A percentile compares a stretch with the other conserved stretches of the same genome.
Evolutionary conservation across 441 rosid species (phyloP).

Genomic region (Bocquillonia castaneifolia): DNA sequence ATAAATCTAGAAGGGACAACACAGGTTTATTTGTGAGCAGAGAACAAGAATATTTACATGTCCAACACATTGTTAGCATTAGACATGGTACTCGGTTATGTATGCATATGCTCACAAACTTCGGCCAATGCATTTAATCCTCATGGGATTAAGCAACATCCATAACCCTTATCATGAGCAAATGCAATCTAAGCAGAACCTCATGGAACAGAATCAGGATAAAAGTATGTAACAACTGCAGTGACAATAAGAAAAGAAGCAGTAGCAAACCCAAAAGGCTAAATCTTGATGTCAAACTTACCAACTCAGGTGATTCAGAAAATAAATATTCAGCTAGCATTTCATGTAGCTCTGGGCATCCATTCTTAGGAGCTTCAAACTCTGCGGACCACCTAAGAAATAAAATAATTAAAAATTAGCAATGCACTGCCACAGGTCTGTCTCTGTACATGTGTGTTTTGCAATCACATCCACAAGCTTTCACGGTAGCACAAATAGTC

Average conservation of each 20-base stretch:
- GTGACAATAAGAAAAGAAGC: background rate
- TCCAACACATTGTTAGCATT: background rate
- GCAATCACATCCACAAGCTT: background rate
- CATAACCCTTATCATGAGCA: background rate
- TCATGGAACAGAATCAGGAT: background rate
- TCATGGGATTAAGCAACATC: background rate
- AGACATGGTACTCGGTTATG: background rate
- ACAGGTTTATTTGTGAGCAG: too few species aligned
- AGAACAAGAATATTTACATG: too few species aligned
- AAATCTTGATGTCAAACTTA: conserved; percentile 34
- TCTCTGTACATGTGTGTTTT: background rate
- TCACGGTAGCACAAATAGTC: background rate
- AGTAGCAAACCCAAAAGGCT: conserved; percentile 1
- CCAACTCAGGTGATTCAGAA: conserved; percentile 88
- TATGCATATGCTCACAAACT: background rate
- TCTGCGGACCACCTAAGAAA: conserved; percentile 80
- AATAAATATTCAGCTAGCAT: conserved; percentile 87
- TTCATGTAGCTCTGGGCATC: conserved; percentile 67
- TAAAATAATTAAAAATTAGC: conserved; percentile 13
- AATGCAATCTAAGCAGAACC: conserved; percentile 2
- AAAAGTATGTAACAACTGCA: background rate
- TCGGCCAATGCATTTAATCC: background rate
- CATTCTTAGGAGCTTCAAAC: conserved; percentile 62
- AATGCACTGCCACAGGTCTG: background rate
- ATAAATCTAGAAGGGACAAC: background rate